These are phyloP conservation scores for Collariella sp. DNA, from an alignment of 495 filamentous ascomycete genomes.

Conservation along the genomic window DNA sequence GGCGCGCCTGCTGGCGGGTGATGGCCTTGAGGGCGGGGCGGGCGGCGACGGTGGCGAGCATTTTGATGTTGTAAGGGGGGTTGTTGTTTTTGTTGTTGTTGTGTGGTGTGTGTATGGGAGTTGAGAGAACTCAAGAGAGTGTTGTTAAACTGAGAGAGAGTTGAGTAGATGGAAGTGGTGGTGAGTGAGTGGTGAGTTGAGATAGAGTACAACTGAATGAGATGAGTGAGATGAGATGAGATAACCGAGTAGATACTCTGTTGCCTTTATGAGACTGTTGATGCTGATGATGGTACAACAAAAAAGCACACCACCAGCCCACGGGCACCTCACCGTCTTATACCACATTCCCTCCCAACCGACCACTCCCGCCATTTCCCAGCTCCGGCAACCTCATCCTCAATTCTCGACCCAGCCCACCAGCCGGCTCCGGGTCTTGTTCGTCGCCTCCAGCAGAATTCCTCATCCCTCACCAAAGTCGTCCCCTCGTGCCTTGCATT, in stretches of 20 bases:
- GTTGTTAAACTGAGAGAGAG: background rate
- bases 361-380: background rate
- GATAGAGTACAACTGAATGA: background rate
- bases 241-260: background rate
- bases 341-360: background rate
- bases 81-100: background rate
- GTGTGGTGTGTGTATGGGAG: background rate
- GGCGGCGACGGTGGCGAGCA: slow-evolving; percentile 18
- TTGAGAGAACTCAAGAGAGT: no score
- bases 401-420: background rate
- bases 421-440: background rate
- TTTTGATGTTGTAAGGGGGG: slow-evolving; percentile 11
- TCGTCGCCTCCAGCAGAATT: background rate
- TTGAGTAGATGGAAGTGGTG: background rate
- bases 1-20: background rate
- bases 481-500: no score
- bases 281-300: slow-evolving; percentile 5
- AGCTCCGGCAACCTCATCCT: background rate
- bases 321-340: slow-evolving; percentile 7
- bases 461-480: no score
- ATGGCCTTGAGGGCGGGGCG: no score
- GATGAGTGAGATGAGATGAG: slow-evolving; percentile 1
- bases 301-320: background rate
- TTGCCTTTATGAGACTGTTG: background rate
- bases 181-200: background rate